Evolutionary conservation across 1,139 yeast species (phyloP).

Genomic region (Suhomyces choctaworum): DNA sequence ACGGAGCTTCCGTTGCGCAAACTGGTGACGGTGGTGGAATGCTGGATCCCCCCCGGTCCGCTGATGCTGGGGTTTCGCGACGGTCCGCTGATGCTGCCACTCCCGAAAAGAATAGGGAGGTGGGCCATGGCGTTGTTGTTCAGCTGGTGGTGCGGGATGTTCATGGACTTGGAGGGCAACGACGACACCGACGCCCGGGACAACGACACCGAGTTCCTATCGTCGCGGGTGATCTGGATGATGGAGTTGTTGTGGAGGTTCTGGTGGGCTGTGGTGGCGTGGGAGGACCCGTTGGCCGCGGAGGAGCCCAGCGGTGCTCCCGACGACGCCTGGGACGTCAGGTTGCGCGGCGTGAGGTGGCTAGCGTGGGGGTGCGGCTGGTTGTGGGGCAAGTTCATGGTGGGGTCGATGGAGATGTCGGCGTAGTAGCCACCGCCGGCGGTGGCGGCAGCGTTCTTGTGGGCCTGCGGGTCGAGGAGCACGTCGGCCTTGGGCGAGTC

Average conservation of each 20-base stretch:
- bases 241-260: slow-evolving; percentile 42
- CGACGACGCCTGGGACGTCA: slow-evolving; percentile 24
- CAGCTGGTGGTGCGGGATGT: slow-evolving; percentile 51
- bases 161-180: slow-evolving; percentile 50
- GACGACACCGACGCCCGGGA: slow-evolving; percentile 46
- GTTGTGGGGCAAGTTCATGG: slow-evolving; percentile 50
- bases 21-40: slow-evolving; percentile 39
- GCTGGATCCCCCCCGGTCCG: slow-evolving; percentile 34
- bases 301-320: neutral
- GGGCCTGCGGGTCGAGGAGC: slow-evolving; percentile 38
- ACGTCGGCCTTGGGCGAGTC: slow-evolving; percentile 35
- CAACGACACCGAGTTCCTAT: slow-evolving; percentile 38
- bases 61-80: slow-evolving; percentile 44
- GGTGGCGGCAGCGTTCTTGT: slow-evolving; percentile 29
- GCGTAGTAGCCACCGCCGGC: slow-evolving; percentile 51
- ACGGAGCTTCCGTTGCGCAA: slow-evolving; percentile 44
- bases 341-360: slow-evolving; percentile 39
- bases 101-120: slow-evolving; percentile 46
- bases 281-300: slow-evolving; percentile 8
- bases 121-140: slow-evolving; percentile 43
- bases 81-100: slow-evolving; percentile 45
- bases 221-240: slow-evolving; percentile 45
- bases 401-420: slow-evolving; percentile 48
- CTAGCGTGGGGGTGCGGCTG: slow-evolving; percentile 38
- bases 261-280: slow-evolving; percentile 1